Base-by-base conservation (phyloP, 805 yeast genomes). In the Trichomonascus vanleenenianus region DNA sequence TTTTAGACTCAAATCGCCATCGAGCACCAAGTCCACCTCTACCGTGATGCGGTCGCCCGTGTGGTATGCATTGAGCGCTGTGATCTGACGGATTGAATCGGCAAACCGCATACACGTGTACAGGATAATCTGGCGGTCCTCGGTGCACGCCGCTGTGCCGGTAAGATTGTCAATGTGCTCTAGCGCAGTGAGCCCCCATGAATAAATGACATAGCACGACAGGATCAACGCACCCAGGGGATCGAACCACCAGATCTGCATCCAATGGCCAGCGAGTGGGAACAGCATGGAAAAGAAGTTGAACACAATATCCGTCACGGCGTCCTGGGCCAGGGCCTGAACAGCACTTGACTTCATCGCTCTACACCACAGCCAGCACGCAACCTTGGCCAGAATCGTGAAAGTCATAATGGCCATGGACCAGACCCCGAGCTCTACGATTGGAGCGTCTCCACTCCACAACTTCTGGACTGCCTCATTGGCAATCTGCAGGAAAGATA, bases 281-380 rank as follows among this genome's bases (percentile, higher is more conserved):
- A 84, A 82, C 12, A 84, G 50, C 20, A 85, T 71, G 1, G 93
- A 83, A 37, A 82, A 81, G 1, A 72, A 56, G 64, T 85, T 85
- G 69, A 84, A 84, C 2, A 83, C 73, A 30, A 84, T 75, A 61
- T 85, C 94, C 0, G 89, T 84, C 62, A 73, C 70, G 0, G 93
- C 93, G 63, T 85, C 94, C 61, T 83, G 91, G 1, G 89, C 85
- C 45, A 84, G 66, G 0, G 94, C 94, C 56, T 79, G 83, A 2
- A 85, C 81, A 0, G 88, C 78, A 14, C 82, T 74, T 12, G 86
- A 80, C 14, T 71, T 64, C 49, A 82, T 73, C 11, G 68, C 63
- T 34, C 73, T 65, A 57, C 91, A 84, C 77, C 84, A 76, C 10
- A 74, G 25, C 71, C 76, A 85, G 54, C 87, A 79, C 1, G 68